Percentiles rank a stretch among this genome's conserved stretches.
These are phyloP conservation scores for Arthrinium phaeospermum DNA, from an alignment of 2,329 filamentous ascomycete genomes.

Conservation along the genomic window DNA sequence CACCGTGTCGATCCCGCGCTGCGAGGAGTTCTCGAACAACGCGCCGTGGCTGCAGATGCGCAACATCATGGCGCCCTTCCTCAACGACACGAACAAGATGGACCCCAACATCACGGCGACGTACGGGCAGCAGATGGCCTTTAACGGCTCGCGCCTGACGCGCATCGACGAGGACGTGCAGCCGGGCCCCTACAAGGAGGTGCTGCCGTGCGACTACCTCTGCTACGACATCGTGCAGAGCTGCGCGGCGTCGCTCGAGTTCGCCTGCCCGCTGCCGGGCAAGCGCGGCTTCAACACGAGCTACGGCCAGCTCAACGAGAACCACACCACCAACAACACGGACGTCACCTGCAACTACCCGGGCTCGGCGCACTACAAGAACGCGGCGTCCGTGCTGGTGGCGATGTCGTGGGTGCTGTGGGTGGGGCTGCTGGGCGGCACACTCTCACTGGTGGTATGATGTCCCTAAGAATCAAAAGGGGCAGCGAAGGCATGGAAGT, in stretches of 20 bases:
- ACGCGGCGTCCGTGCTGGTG: slow-evolving; percentile 35
- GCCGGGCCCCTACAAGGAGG: slow-evolving; percentile 92
- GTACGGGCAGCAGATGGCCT: slow-evolving; percentile 42
- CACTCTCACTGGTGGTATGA: neutral
- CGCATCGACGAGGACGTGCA: slow-evolving; percentile 73
- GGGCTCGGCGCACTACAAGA: slow-evolving; percentile 60
- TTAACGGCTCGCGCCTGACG: slow-evolving; percentile 69
- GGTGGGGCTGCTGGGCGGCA: slow-evolving; percentile 28
- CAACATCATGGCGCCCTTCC: slow-evolving; percentile 73
- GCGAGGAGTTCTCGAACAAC: slow-evolving; percentile 75
- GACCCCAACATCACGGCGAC: slow-evolving; percentile 38
- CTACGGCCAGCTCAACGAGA: slow-evolving; percentile 45
- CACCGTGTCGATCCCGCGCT: slow-evolving; percentile 89
- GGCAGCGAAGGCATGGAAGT: neutral
- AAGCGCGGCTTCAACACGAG: slow-evolving; percentile 50
- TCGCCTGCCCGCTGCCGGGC: slow-evolving; percentile 69
- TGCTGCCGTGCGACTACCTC: slow-evolving; percentile 85
- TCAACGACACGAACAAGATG: slow-evolving; percentile 67
- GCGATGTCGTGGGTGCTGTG: slow-evolving; percentile 30
- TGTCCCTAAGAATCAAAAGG: neutral
- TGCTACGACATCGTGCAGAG: slow-evolving; percentile 86
- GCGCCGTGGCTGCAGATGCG: slow-evolving; percentile 66
- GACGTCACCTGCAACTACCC: slow-evolving; percentile 64
- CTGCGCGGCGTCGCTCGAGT: slow-evolving; percentile 79
- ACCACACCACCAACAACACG: slow-evolving; percentile 23